Percentiles rank a stretch among this genome's conserved stretches.
Evolutionary conservation across 495 filamentous ascomycete genomes (phyloP).

Genomic region (Talaromyces wortmannii): DNA sequence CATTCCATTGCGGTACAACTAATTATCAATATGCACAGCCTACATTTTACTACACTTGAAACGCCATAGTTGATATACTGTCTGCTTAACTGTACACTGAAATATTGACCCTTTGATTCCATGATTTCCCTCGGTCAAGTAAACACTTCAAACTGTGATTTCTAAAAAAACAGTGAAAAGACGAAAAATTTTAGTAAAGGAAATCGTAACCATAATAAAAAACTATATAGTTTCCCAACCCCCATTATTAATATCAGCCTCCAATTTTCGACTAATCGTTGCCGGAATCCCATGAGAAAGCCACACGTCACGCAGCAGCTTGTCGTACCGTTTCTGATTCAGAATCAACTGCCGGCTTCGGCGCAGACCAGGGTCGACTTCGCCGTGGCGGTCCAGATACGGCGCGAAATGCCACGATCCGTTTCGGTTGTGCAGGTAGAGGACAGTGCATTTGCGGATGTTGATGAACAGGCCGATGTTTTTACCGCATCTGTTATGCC

Average conservation of each 20-base stretch:
- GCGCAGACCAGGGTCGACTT: constrained; percentile 80
- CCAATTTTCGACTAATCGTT: constrained; percentile 79
- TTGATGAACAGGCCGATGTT: constrained; percentile 91
- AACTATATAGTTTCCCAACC: constrained; percentile 90
- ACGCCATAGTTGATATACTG: too few species aligned
- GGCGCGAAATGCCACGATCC: constrained; percentile 84
- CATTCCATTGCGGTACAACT: too few species aligned
- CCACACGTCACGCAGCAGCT: constrained; percentile 79
- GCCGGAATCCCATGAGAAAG: constrained; percentile 81
- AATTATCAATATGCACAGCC: too few species aligned
- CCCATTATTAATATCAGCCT: constrained; percentile 91
- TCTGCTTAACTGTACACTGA: too few species aligned
- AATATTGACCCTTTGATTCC: too few species aligned
- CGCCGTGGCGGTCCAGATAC: constrained; percentile 92
- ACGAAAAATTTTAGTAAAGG: not conserved
- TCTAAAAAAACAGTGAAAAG: not conserved
- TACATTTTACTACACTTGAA: too few species aligned
- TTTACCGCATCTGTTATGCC: constrained; percentile 65
- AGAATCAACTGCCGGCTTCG: constrained; percentile 80
- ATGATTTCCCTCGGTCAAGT: too few species aligned
- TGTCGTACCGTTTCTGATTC: constrained; percentile 89
- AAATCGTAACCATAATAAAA: not conserved
- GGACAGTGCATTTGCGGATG: constrained; percentile 86
- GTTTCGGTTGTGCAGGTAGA: constrained; percentile 74
- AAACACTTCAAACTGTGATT: too few species aligned